A percentile compares a stretch with the other conserved stretches of the same genome.
Evolutionary conservation across 2,329 filamentous ascomycete species (phyloP).

Genomic region (Ilyonectria sp.): DNA sequence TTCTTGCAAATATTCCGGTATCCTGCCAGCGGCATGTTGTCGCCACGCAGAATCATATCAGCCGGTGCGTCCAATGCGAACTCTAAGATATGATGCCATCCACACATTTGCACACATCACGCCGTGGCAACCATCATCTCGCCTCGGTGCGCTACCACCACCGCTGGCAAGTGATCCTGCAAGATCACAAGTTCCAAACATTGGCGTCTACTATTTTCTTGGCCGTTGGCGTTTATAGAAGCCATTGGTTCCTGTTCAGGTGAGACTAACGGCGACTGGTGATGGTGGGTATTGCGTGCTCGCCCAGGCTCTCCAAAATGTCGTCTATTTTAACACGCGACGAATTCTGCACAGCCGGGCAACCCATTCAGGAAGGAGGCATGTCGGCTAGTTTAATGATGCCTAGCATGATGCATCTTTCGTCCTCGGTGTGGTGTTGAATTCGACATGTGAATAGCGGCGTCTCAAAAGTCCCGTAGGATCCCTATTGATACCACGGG

Average conservation of each 20-base stretch:
- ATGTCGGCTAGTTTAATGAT: not conserved
- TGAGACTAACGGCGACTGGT: conserved; percentile 27
- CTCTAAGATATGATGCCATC: not conserved
- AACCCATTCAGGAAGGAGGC: conserved; percentile 25
- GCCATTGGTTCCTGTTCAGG: conserved; percentile 14
- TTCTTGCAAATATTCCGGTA: not conserved
- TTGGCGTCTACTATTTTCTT: conserved; percentile 16
- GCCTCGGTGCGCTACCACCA: not conserved
- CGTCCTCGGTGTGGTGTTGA: conserved; percentile 5
- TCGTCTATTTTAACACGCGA: conserved; percentile 14
- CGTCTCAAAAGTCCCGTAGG: not conserved
- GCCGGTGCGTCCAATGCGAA: conserved; percentile 2
- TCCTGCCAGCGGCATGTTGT: not conserved
- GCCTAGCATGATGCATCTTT: not conserved
- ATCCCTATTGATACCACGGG: not conserved
- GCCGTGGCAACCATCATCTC: conserved; percentile 6
- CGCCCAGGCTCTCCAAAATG: not conserved
- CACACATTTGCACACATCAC: conserved; percentile 2
- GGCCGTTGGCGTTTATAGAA: not conserved
- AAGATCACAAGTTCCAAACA: conserved; percentile 21
- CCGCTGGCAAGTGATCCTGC: not conserved
- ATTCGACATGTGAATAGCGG: not conserved
- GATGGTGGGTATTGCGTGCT: conserved; percentile 31
- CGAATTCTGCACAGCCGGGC: conserved; percentile 4
- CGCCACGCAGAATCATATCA: conserved; percentile 13